Percentiles rank a stretch among this genome's conserved stretches.
phyloP scores from a whole-genome alignment of 768 basidiomycete species.

The Russula abietina region DNA sequence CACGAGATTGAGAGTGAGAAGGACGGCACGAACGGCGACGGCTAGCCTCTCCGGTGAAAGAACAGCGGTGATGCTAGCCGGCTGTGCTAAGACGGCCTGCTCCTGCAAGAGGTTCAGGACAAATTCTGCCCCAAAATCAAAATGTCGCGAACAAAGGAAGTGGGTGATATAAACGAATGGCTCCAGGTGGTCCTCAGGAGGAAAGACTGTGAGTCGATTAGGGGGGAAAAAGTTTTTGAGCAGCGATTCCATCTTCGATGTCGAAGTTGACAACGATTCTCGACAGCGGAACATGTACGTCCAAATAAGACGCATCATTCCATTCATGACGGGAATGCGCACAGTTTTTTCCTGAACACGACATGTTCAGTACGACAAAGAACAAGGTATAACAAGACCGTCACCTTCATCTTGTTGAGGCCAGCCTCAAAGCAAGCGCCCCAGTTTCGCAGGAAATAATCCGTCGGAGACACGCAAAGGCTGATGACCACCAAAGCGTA shows the following conservation, averaged over 20 bases:
- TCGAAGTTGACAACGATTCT: constrained; percentile 75
- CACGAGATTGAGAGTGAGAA: constrained; percentile 62
- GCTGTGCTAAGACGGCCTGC: constrained; percentile 39
- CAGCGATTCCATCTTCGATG: constrained; percentile 68
- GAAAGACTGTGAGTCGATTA: constrained; percentile 52
- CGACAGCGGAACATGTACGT: constrained; percentile 93
- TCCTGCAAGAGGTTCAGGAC: constrained; percentile 79
- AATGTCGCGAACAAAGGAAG: constrained; percentile 75
- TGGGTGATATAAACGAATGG: constrained; percentile 74
- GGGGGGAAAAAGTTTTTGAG: constrained; percentile 76
- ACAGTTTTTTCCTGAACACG: constrained; percentile 64
- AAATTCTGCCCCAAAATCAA: constrained; percentile 79
- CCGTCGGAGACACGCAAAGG: constrained; percentile 81
- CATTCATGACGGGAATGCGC: constrained; percentile 70
- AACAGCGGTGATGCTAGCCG: constrained; percentile 38
- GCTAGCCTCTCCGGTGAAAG: constrained; percentile 67
- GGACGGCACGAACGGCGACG: constrained; percentile 70
- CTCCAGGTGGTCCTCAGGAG: constrained; percentile 70
- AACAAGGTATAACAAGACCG: constrained; percentile 14
- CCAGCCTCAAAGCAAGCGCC: constrained; percentile 63
- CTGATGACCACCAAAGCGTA: constrained; percentile 80
- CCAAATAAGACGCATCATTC: constrained; percentile 80
- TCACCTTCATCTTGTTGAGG: constrained; percentile 74
- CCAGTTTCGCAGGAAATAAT: constrained; percentile 84
- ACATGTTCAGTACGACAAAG: neutral